Percentiles rank a stretch among this genome's conserved stretches.
phyloP scores from a whole-genome alignment of 805 yeast genomes.

The Yarrowia osloensis region DNA sequence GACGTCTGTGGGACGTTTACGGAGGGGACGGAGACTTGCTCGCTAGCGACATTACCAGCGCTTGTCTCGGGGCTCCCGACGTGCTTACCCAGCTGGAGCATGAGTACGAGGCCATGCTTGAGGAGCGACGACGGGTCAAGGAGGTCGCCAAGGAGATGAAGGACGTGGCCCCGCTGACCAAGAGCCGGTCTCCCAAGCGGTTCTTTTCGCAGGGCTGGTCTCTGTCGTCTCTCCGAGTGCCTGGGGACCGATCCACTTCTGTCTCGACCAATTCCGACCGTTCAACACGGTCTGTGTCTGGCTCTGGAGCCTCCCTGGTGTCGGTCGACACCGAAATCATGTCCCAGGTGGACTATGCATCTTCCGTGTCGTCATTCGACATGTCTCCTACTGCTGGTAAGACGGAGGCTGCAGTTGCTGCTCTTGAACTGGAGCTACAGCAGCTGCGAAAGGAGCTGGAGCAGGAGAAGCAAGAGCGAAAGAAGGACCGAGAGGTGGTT shows the following conservation, averaged over 20 bases:
- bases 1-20: slow-evolving; percentile 49
- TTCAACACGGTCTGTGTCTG: slow-evolving; percentile 27
- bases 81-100: slow-evolving; percentile 10
- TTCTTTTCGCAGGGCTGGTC: slow-evolving; percentile 30
- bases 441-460: slow-evolving; percentile 20
- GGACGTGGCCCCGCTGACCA: background rate
- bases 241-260: slow-evolving; percentile 1
- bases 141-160: background rate
- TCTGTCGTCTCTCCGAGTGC: slow-evolving; percentile 15
- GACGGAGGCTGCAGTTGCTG: slow-evolving; percentile 24
- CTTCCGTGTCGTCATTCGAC: slow-evolving; percentile 24
- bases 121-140: slow-evolving; percentile 24
- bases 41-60: slow-evolving; percentile 40
- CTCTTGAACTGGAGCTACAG: slow-evolving; percentile 24
- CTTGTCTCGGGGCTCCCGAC: background rate
- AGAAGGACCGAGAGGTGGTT: slow-evolving; percentile 10
- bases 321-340: slow-evolving; percentile 22
- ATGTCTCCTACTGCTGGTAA: slow-evolving; percentile 22
- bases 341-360: slow-evolving; percentile 31
- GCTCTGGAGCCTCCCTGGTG: slow-evolving; percentile 16
- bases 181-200: slow-evolving; percentile 8
- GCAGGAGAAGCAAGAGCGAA: slow-evolving; percentile 20
- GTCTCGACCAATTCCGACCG: slow-evolving; percentile 4
- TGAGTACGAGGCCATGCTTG: slow-evolving; percentile 6
- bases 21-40: slow-evolving; percentile 44